Percentiles rank a stretch among this genome's conserved stretches.
Conservation (phyloP, 768 basidiomycete genomes). For the Lentinula detonsa region DNA sequence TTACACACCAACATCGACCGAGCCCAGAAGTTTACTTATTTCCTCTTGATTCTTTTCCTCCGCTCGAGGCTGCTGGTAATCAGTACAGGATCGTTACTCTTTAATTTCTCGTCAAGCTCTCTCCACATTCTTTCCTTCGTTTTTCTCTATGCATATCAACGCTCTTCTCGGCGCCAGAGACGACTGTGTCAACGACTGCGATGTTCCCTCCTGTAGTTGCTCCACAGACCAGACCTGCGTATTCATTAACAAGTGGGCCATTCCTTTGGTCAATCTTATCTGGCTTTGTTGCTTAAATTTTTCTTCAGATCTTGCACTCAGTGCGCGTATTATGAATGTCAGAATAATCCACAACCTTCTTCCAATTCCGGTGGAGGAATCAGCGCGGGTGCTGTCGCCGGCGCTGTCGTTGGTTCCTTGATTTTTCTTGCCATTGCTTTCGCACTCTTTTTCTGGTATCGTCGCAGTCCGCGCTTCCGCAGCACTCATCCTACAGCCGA, state of each 20-base stretch:
- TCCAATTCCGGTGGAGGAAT: conserved; percentile 31
- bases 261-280: background rate
- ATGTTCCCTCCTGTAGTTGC: conserved; percentile 51
- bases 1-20: conserved; percentile 6
- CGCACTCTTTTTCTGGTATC: conserved; percentile 56
- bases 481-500: conserved; percentile 27
- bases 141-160: conserved; percentile 26
- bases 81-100: conserved; percentile 3
- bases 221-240: conserved; percentile 49
- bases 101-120: conserved; percentile 15
- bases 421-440: conserved; percentile 50
- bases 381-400: conserved; percentile 68
- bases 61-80: conserved; percentile 2
- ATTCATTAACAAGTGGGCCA: conserved; percentile 50
- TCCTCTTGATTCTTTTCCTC: background rate
- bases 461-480: conserved; percentile 45
- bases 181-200: conserved; percentile 34
- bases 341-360: conserved; percentile 14
- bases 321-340: conserved; percentile 50
- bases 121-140: conserved; percentile 24
- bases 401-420: conserved; percentile 62
- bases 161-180: conserved; percentile 30
- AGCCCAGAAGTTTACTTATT: conserved; percentile 5
- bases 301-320: conserved; percentile 47
- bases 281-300: conserved; percentile 2